Evolutionary conservation across 495 filamentous ascomycete genomes (phyloP).

Genomic region (Ascodesmis nigricans): DNA sequence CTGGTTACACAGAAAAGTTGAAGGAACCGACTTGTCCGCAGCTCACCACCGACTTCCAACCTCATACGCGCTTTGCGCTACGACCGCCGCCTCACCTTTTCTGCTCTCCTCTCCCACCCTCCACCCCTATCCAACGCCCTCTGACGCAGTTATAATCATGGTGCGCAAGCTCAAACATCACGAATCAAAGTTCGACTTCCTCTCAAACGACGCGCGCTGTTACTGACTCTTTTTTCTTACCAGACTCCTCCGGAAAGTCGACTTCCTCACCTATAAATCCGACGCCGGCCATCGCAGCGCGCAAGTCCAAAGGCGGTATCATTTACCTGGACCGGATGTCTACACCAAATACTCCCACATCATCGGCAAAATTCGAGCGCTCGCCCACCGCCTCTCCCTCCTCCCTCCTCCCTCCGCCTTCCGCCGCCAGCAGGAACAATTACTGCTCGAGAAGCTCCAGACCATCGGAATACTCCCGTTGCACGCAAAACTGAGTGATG

Average conservation of each 20-base stretch:
- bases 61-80: too few relatives aligned
- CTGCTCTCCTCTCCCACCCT: too few relatives aligned
- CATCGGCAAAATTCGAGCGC: constrained; percentile 61
- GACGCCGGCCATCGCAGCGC: constrained; percentile 69
- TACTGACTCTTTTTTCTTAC: background rate
- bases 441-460: constrained; percentile 71
- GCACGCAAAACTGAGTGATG: constrained; percentile 48
- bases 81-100: too few relatives aligned
- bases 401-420: constrained; percentile 58
- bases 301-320: constrained; percentile 59
- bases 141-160: too few relatives aligned
- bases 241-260: constrained; percentile 68
- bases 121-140: too few relatives aligned
- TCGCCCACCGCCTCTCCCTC: constrained; percentile 65
- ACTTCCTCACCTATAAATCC: constrained; percentile 82
- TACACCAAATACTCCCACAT: constrained; percentile 75
- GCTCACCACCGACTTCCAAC: too few relatives aligned
- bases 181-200: constrained; percentile 41
- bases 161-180: constrained; percentile 83
- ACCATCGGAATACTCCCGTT: constrained; percentile 70
- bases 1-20: too few relatives aligned
- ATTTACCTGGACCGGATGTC: constrained; percentile 67
- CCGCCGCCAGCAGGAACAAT: constrained; percentile 55
- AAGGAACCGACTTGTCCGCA: too few relatives aligned
- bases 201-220: constrained; percentile 1